Percentiles rank a stretch among this genome's conserved stretches.
Conservation (phyloP, 192 early-diverging fungal species). For the Phlyctochytrium bullatum region DNA sequence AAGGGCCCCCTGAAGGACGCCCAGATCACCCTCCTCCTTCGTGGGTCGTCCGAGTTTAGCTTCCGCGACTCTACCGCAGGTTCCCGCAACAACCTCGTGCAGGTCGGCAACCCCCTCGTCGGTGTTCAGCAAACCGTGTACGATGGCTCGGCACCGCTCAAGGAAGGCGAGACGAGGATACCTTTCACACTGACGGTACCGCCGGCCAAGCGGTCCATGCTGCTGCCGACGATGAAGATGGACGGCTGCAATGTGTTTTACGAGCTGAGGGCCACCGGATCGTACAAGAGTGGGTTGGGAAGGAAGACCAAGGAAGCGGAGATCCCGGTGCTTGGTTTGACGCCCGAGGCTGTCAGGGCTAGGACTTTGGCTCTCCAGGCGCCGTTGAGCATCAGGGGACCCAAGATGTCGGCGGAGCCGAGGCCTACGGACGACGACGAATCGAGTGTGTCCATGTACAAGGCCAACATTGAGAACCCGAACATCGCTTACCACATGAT, state of each 20-base stretch:
- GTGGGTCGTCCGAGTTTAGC: background rate
- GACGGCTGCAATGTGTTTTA: background rate
- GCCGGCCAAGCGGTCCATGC: background rate
- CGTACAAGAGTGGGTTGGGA: background rate
- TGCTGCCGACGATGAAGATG: background rate
- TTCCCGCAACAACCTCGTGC: background rate
- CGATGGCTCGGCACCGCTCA: background rate
- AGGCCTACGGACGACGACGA: background rate
- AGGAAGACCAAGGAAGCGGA: background rate
- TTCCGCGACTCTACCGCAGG: background rate
- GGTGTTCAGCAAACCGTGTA: background rate
- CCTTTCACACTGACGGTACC: background rate
- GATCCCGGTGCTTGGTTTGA: background rate
- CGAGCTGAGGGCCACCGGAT: background rate
- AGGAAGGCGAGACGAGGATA: background rate
- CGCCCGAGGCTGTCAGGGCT: background rate
- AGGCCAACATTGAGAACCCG: background rate
- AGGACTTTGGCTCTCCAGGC: slow-evolving; percentile 1
- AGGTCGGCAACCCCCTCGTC: background rate
- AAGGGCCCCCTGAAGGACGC: background rate
- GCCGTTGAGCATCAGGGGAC: background rate
- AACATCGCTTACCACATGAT: background rate
- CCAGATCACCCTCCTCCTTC: background rate
- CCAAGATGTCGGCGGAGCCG: background rate
- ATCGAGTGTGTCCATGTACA: background rate